Evolutionary conservation across 495 filamentous ascomycete species (phyloP).

Genomic region (Penicillium egyptiacum): DNA sequence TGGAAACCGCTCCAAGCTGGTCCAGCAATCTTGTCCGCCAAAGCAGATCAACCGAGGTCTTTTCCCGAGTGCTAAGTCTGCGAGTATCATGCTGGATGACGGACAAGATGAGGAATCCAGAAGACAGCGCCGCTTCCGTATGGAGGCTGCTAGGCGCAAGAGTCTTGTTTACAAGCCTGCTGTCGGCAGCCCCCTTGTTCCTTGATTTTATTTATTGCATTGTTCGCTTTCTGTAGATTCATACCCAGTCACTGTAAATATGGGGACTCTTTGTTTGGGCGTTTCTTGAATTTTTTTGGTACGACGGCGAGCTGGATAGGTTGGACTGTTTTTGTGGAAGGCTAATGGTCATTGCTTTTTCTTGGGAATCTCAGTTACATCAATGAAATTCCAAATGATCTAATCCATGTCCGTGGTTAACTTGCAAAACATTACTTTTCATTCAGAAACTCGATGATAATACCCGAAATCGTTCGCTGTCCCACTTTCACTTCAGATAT

Average conservation of each 20-base stretch:
- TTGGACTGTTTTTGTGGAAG: slow-evolving; percentile 4
- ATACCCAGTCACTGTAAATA: slow-evolving; percentile 23
- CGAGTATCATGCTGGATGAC: slow-evolving; percentile 18
- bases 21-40: slow-evolving; percentile 73
- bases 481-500: not conserved
- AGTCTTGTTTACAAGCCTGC: slow-evolving; percentile 80
- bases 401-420: not conserved
- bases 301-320: not conserved
- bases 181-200: slow-evolving; percentile 67
- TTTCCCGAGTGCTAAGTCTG: slow-evolving; percentile 33
- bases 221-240: slow-evolving; percentile 12
- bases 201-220: slow-evolving; percentile 13
- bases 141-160: slow-evolving; percentile 76
- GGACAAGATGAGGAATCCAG: slow-evolving; percentile 35
- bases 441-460: not conserved
- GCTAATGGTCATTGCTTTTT: not conserved
- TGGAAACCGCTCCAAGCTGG: slow-evolving; percentile 52
- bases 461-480: not conserved
- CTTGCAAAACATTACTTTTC: not conserved
- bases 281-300: slow-evolving; percentile 7
- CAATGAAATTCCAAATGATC: not conserved
- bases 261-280: slow-evolving; percentile 13
- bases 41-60: slow-evolving; percentile 55
- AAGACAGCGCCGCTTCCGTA: slow-evolving; percentile 57
- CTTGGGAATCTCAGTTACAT: not conserved